Percentiles rank a stretch among this genome's conserved stretches.
phyloP scores from a whole-genome alignment of 495 filamentous ascomycete species.

The Halenospora varia region DNA sequence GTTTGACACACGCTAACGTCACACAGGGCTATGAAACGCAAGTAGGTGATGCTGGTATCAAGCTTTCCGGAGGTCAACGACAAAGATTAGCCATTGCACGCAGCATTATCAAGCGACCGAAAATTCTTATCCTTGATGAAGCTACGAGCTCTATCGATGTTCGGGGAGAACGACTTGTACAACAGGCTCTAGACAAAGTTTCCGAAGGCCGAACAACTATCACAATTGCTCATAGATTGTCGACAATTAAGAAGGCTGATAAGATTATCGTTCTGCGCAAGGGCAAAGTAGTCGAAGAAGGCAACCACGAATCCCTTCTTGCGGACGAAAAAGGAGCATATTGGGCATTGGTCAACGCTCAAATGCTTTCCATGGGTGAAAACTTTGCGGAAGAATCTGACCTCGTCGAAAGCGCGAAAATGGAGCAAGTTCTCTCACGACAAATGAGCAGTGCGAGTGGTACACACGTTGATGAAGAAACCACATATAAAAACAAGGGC shows the following conservation, averaged over 20 bases:
- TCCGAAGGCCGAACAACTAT: constrained; percentile 53
- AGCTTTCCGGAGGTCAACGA: constrained; percentile 58
- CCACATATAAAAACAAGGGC: constrained; percentile 7
- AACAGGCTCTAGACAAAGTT: constrained; percentile 51
- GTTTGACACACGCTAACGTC: neutral
- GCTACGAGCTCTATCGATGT: constrained; percentile 66
- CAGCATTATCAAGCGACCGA: constrained; percentile 70
- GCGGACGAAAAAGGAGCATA: constrained; percentile 48
- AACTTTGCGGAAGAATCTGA: constrained; percentile 11
- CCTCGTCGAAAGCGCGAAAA: constrained; percentile 2
- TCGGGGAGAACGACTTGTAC: constrained; percentile 53
- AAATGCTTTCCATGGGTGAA: constrained; percentile 39
- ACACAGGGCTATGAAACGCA: constrained; percentile 57
- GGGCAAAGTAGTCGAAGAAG: constrained; percentile 59
- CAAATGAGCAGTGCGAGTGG: constrained; percentile 10
- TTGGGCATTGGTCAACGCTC: constrained; percentile 46
- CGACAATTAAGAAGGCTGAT: constrained; percentile 59
- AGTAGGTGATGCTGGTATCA: constrained; percentile 54
- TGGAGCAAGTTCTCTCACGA: neutral
- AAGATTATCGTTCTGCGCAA: constrained; percentile 58
- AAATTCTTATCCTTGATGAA: constrained; percentile 81
- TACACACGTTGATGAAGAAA: neutral
- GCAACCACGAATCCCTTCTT: constrained; percentile 65
- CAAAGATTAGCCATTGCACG: constrained; percentile 67
- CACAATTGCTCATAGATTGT: constrained; percentile 58